Evolutionary conservation across 768 basidiomycete genomes (phyloP), one percentile per base, ranked within the genome.

Genomic region (Pulveroboletus ravenelii): DNA sequence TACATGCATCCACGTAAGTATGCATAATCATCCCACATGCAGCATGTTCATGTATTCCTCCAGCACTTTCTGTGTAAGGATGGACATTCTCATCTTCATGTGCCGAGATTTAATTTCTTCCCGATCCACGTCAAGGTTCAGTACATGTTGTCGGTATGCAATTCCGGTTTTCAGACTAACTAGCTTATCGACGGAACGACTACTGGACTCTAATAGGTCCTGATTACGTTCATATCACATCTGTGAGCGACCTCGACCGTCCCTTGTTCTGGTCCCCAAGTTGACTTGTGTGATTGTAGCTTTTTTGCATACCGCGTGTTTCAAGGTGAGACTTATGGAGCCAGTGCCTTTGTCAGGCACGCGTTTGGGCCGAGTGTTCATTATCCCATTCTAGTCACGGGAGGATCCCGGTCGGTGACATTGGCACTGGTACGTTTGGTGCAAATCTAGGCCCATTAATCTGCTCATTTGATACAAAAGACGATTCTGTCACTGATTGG

Each of bases 21-120:
- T 23, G 20, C 20, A 23, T 23, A 23, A 23, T 23, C 20, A 4
- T 9, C 5, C 5, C 14, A 5, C 1, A 10, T 20, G 8, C 10
- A 32, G 17, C 17, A 31, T 31, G 25, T 46, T 58, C 38, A 63
- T 41, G 3, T 30, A 20, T 45, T 37, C 35, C 10, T 40, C 5
- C 10, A 68, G 66, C 27, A 49, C 63, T 23, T 68, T 68, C 40
- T 69, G 68, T 35, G 66, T 68, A 47, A 62, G 66, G 64, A 2
- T 31, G 10, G 10, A 8, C 2, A n/a, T 34, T 41, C 32, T 37
- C 23, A 46, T n/a, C n/a, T n/a, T n/a, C 20, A 32, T 31, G 8
- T 1, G 3, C 12, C 10, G 23, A 14, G 10, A 23, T 25, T 34
- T 57, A 30, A 50, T 53, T 44, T 10, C 32, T 6, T 27, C 17